Conservation (phyloP, 2,329 filamentous ascomycete species). For the Orbilia quercus region DNA sequence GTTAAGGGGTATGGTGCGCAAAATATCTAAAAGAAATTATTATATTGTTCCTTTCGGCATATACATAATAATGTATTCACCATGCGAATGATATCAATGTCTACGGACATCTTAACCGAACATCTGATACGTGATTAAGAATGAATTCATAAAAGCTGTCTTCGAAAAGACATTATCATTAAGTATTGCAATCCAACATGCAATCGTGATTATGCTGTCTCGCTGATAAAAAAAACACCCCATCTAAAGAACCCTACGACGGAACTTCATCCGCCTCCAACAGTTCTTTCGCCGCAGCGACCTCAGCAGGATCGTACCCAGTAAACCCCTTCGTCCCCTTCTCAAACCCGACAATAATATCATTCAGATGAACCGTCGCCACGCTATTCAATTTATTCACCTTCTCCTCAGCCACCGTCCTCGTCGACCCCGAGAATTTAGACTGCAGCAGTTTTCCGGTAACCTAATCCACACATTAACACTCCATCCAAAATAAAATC, state of each 20-base stretch:
- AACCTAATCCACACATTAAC: constrained; percentile 61
- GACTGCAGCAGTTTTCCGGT: constrained; percentile 52
- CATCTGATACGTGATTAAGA: background rate
- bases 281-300: constrained; percentile 77
- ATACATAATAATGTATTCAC: no score
- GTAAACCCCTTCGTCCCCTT: constrained; percentile 74
- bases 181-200: constrained; percentile 29
- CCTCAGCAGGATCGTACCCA: constrained; percentile 77
- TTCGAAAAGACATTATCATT: constrained; percentile 20
- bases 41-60: background rate
- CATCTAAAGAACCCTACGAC: constrained; percentile 6
- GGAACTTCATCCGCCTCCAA: constrained; percentile 68
- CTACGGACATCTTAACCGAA: background rate
- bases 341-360: constrained; percentile 76
- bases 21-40: constrained; percentile 64
- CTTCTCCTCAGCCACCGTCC: constrained; percentile 63
- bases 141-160: background rate
- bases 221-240: background rate
- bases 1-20: constrained; percentile 97
- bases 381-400: constrained; percentile 76
- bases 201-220: constrained; percentile 14
- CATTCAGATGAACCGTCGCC: constrained; percentile 78
- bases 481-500: background rate
- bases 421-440: constrained; percentile 31
- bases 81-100: background rate